phyloP scores from a whole-genome alignment of 176 grass and related monocot genomes.

The Canna indica region DNA sequence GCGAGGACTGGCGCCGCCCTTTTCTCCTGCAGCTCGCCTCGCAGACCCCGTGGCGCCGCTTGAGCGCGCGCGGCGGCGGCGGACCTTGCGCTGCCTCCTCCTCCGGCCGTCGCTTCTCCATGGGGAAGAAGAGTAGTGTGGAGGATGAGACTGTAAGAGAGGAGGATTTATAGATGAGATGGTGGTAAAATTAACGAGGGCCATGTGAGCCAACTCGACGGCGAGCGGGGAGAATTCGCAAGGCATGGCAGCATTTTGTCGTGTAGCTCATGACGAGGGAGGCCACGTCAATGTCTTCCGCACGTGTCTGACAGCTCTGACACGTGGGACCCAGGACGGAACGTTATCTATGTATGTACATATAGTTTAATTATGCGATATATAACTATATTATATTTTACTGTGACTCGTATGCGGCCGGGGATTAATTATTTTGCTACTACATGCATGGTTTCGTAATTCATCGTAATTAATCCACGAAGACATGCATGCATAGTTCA shows the following conservation, averaged over 20 bases:
- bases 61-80: not conserved
- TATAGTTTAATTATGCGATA: too few species aligned
- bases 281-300: constrained; percentile 31
- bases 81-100: not conserved
- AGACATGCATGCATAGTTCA: too few species aligned
- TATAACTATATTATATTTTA: too few species aligned
- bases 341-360: not conserved
- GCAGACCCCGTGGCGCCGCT: not conserved
- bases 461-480: too few species aligned
- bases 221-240: not conserved
- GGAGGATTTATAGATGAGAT: too few species aligned
- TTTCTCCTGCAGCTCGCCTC: not conserved
- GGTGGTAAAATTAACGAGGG: not conserved
- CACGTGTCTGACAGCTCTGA: constrained; percentile 61
- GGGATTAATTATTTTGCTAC: too few species aligned
- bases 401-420: too few species aligned
- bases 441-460: too few species aligned
- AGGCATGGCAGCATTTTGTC: constrained; percentile 26
- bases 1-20: constrained; percentile 3
- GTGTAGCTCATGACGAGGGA: constrained; percentile 24
- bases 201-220: not conserved
- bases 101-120: too few species aligned
- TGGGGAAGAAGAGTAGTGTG: not conserved
- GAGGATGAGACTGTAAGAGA: too few species aligned
- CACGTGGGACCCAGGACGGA: not conserved